Conservation (phyloP, 345 rosid species). For the Eucalyptus sp. region DNA sequence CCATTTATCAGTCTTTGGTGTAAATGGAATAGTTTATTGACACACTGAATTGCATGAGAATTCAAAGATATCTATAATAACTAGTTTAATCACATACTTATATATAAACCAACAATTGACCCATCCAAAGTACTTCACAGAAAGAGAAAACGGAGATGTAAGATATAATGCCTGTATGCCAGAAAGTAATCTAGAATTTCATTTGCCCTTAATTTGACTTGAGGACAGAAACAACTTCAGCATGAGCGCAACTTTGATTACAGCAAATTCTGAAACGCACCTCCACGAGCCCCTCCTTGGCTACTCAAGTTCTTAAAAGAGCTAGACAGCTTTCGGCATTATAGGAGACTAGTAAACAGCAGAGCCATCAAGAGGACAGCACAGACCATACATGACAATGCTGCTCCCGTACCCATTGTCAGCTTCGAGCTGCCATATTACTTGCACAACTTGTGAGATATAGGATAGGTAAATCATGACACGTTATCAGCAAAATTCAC, state of each 20-base stretch:
- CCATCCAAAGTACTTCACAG: background rate
- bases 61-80: too few species aligned
- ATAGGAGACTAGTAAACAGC: background rate
- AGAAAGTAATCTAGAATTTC: background rate
- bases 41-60: too few species aligned
- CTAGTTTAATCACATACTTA: too few species aligned
- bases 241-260: background rate
- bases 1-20: background rate
- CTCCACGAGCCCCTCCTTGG: background rate
- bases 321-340: too few species aligned
- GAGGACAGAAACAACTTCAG: background rate
- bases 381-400: background rate
- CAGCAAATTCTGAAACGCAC: background rate
- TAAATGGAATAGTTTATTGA: too few species aligned
- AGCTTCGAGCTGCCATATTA: background rate
- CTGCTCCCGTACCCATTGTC: background rate
- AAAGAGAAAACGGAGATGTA: too few species aligned
- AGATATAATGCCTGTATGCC: background rate
- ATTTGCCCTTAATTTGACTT: background rate
- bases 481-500: background rate
- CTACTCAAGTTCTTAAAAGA: background rate
- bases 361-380: background rate
- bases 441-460: background rate
- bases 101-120: background rate
- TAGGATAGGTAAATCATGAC: background rate